phyloP scores from a whole-genome alignment of 371 early-diverging fungal genomes.

The Funneliformis caledonium region DNA sequence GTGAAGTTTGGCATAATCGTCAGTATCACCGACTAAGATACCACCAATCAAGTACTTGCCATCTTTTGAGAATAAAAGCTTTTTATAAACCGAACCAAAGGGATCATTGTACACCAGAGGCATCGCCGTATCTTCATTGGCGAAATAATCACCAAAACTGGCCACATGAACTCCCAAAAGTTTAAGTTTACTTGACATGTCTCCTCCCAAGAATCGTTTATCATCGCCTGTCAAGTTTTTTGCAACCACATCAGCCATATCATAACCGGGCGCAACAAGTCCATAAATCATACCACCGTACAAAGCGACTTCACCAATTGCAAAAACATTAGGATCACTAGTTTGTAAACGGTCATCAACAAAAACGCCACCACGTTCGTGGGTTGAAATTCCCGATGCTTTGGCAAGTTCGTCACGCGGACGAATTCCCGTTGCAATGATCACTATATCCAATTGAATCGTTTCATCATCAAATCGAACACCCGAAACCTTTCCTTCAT shows the following conservation, averaged over 20 bases:
- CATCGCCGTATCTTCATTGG: conserved; percentile 48
- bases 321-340: conserved; percentile 54
- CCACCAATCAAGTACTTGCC: conserved; percentile 69
- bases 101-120: conserved; percentile 62
- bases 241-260: conserved; percentile 71
- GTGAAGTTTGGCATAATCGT: conserved; percentile 64
- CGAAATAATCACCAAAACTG: conserved; percentile 71
- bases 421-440: conserved; percentile 63
- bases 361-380: conserved; percentile 60
- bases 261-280: conserved; percentile 70
- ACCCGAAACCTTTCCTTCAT: conserved; percentile 38
- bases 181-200: conserved; percentile 73
- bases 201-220: conserved; percentile 57
- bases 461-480: not conserved
- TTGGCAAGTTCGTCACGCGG: conserved; percentile 63
- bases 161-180: conserved; percentile 72
- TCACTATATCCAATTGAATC: conserved; percentile 53
- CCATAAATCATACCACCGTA: conserved; percentile 58
- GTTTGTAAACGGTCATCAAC: conserved; percentile 60
- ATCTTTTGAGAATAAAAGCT: conserved; percentile 64
- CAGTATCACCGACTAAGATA: conserved; percentile 72
- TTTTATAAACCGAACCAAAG: conserved; percentile 65
- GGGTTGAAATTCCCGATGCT: conserved; percentile 46
- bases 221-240: conserved; percentile 51
- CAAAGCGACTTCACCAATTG: conserved; percentile 69